Evolutionary conservation across 176 grass and related monocot species (phyloP).

Genomic region (Oryza punctata): DNA sequence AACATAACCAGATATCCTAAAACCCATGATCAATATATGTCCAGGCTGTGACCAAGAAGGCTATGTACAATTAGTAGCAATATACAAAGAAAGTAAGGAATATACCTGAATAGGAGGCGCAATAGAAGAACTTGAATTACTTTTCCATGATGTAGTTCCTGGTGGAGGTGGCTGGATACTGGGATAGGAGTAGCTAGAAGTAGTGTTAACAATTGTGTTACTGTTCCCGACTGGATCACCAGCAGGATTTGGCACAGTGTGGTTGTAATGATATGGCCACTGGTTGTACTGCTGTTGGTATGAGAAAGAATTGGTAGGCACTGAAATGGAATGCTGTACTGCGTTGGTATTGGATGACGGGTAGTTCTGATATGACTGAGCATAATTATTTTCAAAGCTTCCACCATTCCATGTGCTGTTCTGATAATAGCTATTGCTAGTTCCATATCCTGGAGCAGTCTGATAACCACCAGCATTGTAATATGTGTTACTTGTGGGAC

Average conservation of each 20-base stretch:
- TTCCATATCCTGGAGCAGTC: constrained; percentile 70
- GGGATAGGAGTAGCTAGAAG: constrained; percentile 68
- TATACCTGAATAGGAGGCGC: constrained; percentile 75
- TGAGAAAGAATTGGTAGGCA: constrained; percentile 59
- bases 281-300: constrained; percentile 90
- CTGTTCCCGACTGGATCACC: constrained; percentile 55
- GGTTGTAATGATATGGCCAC: constrained; percentile 75
- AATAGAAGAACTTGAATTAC: constrained; percentile 52
- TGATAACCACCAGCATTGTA: constrained; percentile 99
- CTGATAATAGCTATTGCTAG: constrained; percentile 81
- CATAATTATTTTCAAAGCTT: constrained; percentile 52
- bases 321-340: constrained; percentile 58
- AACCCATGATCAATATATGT: constrained; percentile 13
- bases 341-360: constrained; percentile 56
- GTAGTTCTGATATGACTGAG: constrained; percentile 59
- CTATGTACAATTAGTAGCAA: constrained; percentile 30
- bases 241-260: constrained; percentile 50
- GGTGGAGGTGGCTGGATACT: constrained; percentile 87
- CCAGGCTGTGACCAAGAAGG: neutral
- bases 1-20: constrained; percentile 10
- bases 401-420: constrained; percentile 48
- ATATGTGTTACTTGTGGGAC: constrained; percentile 90
- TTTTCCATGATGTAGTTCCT: constrained; percentile 82
- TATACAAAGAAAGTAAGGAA: constrained; percentile 22
- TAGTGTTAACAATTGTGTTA: constrained; percentile 38